These are phyloP conservation scores for Hypoxylon sp. DNA, from an alignment of 2,329 filamentous ascomycete species.

Conservation along the genomic window DNA sequence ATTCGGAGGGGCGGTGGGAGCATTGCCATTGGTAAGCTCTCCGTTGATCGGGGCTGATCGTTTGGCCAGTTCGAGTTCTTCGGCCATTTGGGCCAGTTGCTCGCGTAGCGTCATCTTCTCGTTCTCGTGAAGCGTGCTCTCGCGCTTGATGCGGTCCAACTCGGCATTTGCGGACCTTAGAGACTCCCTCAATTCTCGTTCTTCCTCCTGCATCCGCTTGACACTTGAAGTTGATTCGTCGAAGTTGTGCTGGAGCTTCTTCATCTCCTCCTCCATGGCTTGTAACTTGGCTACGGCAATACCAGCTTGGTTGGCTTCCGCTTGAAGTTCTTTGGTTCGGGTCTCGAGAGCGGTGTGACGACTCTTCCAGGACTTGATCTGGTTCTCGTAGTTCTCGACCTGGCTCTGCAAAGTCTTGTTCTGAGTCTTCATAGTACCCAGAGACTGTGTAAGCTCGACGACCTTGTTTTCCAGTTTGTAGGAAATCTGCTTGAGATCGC, in stretches of 20 bases:
- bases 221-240: slow-evolving; percentile 92
- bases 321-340: slow-evolving; percentile 92
- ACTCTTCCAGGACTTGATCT: slow-evolving; percentile 96
- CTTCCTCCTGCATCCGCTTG: slow-evolving; percentile 95
- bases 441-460: slow-evolving; percentile 93
- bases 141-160: slow-evolving; percentile 82
- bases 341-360: slow-evolving; percentile 91
- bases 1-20: slow-evolving; percentile 70
- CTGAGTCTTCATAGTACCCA: slow-evolving; percentile 92
- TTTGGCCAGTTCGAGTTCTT: slow-evolving; percentile 91
- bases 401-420: slow-evolving; percentile 92
- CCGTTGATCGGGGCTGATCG: slow-evolving; percentile 80
- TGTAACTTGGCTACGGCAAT: slow-evolving; percentile 92
- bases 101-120: slow-evolving; percentile 90
- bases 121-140: slow-evolving; percentile 81
- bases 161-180: slow-evolving; percentile 85
- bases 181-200: slow-evolving; percentile 86
- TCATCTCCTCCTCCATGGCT: slow-evolving; percentile 96
- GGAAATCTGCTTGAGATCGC: slow-evolving; percentile 98
- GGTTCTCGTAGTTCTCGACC: slow-evolving; percentile 94
- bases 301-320: slow-evolving; percentile 96
- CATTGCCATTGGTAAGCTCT: slow-evolving; percentile 76
- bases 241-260: slow-evolving; percentile 88
- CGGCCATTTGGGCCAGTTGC: slow-evolving; percentile 90
- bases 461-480: slow-evolving; percentile 99